Percentiles rank a stretch among this genome's conserved stretches.
phyloP scores from a whole-genome alignment of 371 early-diverging fungal genomes.

The Smittium culicis region DNA sequence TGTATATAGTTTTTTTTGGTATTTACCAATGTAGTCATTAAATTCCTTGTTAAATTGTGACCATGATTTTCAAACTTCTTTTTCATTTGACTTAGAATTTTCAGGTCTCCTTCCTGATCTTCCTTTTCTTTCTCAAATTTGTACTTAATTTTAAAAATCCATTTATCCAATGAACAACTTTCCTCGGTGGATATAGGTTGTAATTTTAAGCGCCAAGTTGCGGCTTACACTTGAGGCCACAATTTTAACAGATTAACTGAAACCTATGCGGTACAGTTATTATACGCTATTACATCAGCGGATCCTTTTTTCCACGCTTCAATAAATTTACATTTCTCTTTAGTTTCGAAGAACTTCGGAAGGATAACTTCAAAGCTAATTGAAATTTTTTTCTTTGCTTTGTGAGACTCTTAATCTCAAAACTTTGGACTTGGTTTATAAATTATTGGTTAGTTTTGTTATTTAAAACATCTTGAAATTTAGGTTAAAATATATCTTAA shows the following conservation, averaged over 20 bases:
- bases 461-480: too few species aligned
- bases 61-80: background rate
- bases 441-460: too few species aligned
- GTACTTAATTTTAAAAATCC: background rate
- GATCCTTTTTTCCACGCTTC: background rate
- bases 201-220: background rate
- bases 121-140: background rate
- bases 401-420: background rate
- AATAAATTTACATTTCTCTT: background rate
- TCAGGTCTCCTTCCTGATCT: background rate
- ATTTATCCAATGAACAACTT: background rate
- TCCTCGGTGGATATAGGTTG: background rate
- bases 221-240: background rate
- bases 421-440: too few species aligned
- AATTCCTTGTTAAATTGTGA: background rate
- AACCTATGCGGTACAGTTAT: background rate
- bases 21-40: background rate
- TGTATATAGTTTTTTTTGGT: background rate
- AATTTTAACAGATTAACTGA: background rate
- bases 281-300: background rate
- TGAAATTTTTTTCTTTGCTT: background rate
- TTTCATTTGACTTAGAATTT: background rate
- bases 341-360: background rate
- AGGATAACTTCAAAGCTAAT: background rate
- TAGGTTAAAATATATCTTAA: too few species aligned